Base-by-base conservation (phyloP, 495 filamentous ascomycete species). In the Talaromyces trachyspermus region DNA sequence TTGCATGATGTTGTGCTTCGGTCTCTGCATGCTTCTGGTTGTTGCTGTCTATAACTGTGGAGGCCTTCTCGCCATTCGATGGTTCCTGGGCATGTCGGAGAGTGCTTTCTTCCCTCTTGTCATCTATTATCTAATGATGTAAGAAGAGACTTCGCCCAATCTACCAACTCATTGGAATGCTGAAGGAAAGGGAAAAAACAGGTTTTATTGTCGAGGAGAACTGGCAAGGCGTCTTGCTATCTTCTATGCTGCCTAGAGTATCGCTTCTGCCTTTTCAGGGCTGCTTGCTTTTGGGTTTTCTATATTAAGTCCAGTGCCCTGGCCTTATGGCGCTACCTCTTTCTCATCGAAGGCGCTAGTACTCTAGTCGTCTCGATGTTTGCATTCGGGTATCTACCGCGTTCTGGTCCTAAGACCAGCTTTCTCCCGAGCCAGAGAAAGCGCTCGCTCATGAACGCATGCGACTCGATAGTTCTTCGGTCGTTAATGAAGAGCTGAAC, bases 201-300 rank as follows among this genome's bases (percentile, higher is more conserved):
- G 53, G 32, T 84, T 85, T 54, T 84, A 84, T 48, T 70, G 76
- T 17, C 71, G 81, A 22, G 74, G 74, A n/a, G 80, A 84, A 54
- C 66, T 85, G 10, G 81, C 81, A n/a, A 61, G 80, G 4, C 76
- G 81, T 6, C 67, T 85, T 4, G 77, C 76, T 33, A 68, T 84
- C 51, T 85, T 84, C 67, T 85, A 84, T 56, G 81, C 80, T 7
- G 80, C 79, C 1, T 73, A 69, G 26, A 78, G 72, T 47, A 76
- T 84, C 39, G 81, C 79, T 9, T 73, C 69, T 27, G 81, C 79
- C 18, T 84, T 83, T 52, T 67, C 69, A 19, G 81, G 80, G 11
- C 65, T 84, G 2, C 61, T 85, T 7, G 74, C 81, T 0, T 83
- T 78, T 45, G 81, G 78, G 72, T 80, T 4, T 82, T 84, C 57